Base-by-base conservation (phyloP, 2,329 filamentous ascomycete genomes). In the Macrophomina tecta region DNA sequence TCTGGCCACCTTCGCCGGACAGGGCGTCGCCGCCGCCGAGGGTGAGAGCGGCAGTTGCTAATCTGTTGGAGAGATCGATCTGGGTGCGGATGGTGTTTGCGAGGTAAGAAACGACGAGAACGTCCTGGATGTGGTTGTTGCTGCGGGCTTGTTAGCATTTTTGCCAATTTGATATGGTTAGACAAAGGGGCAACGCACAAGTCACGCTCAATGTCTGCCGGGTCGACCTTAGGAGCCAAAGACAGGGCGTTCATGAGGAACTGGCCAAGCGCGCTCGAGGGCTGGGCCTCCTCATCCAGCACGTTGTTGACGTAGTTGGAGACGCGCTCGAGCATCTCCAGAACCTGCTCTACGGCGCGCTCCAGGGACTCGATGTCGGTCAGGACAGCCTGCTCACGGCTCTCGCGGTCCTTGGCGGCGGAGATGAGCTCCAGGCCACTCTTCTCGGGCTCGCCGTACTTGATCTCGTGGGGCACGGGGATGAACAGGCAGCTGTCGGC, bases 71-170 rank as follows among this genome's bases (percentile, higher is more conserved):
- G 68, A 99, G 89, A 77, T 98, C 95, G 84, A 99, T 97, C 85
- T 99, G 95, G 73, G 94, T 98, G 81, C 94, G 93, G 82, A 98
- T 97, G 72, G 93, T 97, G 86, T 98, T 99, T 79, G 95, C 93
- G 71, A 99, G 87, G 85, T 99, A 99, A 72, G 93, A 97, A 74
- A 99, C 94, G 80, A 98, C 94, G 72, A 99, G 89, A 69, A 99
- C 94, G 80, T 99, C 95, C 84, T 99, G 95, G 81, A 99, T 93
- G 84, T 99, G 95, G 85, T 97, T 97, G 89, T 99, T 99, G 88
- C 86, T 88, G 76, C 46, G 42, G 58, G 30, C 16, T 23, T 7
- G 52, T 77, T 79, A 77, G 81, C 77, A 67, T 74, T 48, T 23
- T 36, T 5, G 23, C 11, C n/a, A 4, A 18, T 12, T 16, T 6